Evolutionary conservation across 352 stramenopile genomes (phyloP), one percentile per base, ranked within the genome.

Genomic region (Phytopythium delawarense): DNA sequence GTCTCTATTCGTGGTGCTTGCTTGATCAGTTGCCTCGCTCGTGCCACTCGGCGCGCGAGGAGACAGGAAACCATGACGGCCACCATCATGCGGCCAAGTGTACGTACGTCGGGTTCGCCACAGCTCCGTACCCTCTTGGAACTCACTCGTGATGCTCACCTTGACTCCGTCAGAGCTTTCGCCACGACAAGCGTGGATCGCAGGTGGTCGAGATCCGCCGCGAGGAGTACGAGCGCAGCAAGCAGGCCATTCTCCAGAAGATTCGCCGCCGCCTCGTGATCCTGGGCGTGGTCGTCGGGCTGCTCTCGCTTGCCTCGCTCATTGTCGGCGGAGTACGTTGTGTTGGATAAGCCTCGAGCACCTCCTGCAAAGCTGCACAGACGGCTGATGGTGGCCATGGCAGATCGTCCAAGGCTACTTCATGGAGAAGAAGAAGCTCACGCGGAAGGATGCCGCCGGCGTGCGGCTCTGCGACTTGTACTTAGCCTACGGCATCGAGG

Each of bases 151-250:
- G 25, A 9, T 37, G 32, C 32, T 9, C 34, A 4, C 28, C 11
- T 21, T 48, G 20, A 25, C 35, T 15, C 20, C 5, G 20, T 20
- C 59, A 91, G 81, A 91, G 79, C 64, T 91, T 93, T 58, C 81
- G 79, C 35, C 78, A 91, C 44, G 75, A 84, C 50, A 77, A 75
- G 63, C 76, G 77, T 23, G 74, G 79, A 9, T 71, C 72, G 11
- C 70, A 78, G n/a, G 76, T 91, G 30, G 84, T 93, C 25, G 80
- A 93, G 48, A 74, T 93, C 50, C 76, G 71, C 44, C 82, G 79
- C 60, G 75, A 86, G 40, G 84, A 93, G 64, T 91, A 91, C 49
- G 66, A 87, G 62, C 72, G 78, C 57, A 89, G 74, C 65, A 93
- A 93, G 63, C 74, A 71, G 15, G 80, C 73, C 11, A 88, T 91